phyloP scores from a whole-genome alignment of 768 basidiomycete species.

The Lactifluus echinatus region DNA sequence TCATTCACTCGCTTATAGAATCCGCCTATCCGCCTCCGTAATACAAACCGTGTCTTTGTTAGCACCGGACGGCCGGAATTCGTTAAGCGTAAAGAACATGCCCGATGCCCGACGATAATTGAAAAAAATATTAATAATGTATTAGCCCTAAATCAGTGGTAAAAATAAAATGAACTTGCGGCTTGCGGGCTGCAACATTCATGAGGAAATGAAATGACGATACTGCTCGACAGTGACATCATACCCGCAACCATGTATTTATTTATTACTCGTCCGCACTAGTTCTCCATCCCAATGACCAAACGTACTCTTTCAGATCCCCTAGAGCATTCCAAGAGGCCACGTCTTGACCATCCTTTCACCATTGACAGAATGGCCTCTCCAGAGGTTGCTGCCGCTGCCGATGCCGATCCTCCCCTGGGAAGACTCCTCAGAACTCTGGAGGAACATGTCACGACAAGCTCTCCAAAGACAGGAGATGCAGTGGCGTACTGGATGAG shows the following conservation, averaged over 20 bases:
- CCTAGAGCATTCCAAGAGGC: constrained; percentile 30
- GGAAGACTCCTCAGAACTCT: constrained; percentile 43
- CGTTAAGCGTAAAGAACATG: constrained; percentile 42
- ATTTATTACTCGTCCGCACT: no score
- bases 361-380: constrained; percentile 59
- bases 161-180: no score
- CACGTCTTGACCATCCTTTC: constrained; percentile 30
- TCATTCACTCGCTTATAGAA: constrained; percentile 22
- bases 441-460: constrained; percentile 22
- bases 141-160: no score
- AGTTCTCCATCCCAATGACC: background rate
- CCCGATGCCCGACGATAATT: no score
- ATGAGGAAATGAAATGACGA: no score
- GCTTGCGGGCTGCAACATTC: no score
- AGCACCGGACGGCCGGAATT: constrained; percentile 33
- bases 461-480: constrained; percentile 35
- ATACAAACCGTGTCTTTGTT: constrained; percentile 32
- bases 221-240: no score
- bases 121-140: no score
- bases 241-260: no score
- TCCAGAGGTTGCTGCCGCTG: constrained; percentile 49
- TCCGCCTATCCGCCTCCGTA: constrained; percentile 37
- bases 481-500: constrained; percentile 91
- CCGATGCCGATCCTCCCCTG: constrained; percentile 60
- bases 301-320: constrained; percentile 7